These are phyloP conservation scores for Penicillium fuscoglaucum DNA, from an alignment of 2,329 filamentous ascomycete species.

Conservation along the genomic window DNA sequence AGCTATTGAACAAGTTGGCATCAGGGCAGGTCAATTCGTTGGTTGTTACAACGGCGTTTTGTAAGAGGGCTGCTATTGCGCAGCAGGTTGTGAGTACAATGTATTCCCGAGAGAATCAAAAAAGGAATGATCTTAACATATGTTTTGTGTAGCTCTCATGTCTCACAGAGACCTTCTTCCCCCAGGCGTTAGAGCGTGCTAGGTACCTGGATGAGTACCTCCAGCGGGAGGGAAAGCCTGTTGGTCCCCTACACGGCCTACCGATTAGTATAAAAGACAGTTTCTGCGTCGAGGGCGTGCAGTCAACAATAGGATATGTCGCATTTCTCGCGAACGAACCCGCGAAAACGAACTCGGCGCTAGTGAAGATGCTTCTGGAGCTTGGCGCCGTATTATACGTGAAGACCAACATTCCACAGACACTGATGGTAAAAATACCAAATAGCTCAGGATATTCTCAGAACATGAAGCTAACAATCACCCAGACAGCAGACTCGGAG, in stretches of 20 bases:
- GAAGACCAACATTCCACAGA: slow-evolving; percentile 38
- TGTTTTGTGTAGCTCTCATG: slow-evolving; percentile 29
- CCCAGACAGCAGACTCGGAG: slow-evolving; percentile 30
- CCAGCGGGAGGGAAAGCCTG: slow-evolving; percentile 25
- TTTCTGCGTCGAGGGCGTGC: slow-evolving; percentile 25
- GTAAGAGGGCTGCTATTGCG: slow-evolving; percentile 41
- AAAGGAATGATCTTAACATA: background rate
- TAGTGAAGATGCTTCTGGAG: slow-evolving; percentile 28
- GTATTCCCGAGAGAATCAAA: background rate
- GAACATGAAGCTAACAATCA: background rate
- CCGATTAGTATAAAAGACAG: slow-evolving; percentile 42
- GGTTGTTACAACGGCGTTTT: slow-evolving; percentile 38
- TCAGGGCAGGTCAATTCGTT: slow-evolving; percentile 23
- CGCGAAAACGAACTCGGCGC: slow-evolving; percentile 20
- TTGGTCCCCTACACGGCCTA: slow-evolving; percentile 43
- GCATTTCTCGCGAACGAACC: slow-evolving; percentile 23
- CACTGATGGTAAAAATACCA: slow-evolving; percentile 29
- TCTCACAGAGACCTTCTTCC: slow-evolving; percentile 43
- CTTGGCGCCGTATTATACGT: slow-evolving; percentile 36
- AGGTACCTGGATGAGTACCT: slow-evolving; percentile 39
- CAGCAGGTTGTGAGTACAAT: slow-evolving; percentile 33
- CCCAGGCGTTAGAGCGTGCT: slow-evolving; percentile 38
- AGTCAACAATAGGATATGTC: slow-evolving; percentile 28
- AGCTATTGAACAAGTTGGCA: slow-evolving; percentile 23
- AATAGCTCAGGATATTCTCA: background rate